These are phyloP conservation scores for Irpex lacteus DNA, from an alignment of 1,284 basidiomycete species.

Conservation along the genomic window DNA sequence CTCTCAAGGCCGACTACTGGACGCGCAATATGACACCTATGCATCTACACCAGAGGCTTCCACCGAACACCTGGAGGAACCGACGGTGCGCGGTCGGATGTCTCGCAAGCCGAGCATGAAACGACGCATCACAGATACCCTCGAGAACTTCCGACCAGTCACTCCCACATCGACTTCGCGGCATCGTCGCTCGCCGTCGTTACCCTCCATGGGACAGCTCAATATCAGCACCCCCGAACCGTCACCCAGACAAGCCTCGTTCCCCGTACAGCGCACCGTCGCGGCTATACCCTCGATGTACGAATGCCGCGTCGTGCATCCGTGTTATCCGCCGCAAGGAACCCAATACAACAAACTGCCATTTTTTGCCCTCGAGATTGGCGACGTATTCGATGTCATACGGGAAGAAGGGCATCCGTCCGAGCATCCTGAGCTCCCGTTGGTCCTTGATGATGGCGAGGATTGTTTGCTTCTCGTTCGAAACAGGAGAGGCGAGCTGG, in stretches of 20 bases:
- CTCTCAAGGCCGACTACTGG: constrained; percentile 32
- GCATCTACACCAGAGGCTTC: not conserved
- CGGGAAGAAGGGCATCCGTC: constrained; percentile 76
- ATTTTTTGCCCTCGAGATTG: constrained; percentile 64
- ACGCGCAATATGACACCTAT: constrained; percentile 8
- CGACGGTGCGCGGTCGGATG: constrained; percentile 38
- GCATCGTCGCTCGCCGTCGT: constrained; percentile 26
- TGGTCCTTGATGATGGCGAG: constrained; percentile 77
- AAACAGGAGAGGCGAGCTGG: constrained; percentile 51
- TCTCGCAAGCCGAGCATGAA: constrained; percentile 45
- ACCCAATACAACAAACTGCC: constrained; percentile 70
- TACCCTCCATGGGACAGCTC: constrained; percentile 17
- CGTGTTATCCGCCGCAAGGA: constrained; percentile 57
- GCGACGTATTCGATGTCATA: constrained; percentile 63
- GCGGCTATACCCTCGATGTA: constrained; percentile 47
- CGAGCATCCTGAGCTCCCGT: constrained; percentile 62
- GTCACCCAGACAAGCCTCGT: constrained; percentile 20
- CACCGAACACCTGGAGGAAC: constrained; percentile 19
- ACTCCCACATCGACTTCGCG: constrained; percentile 20
- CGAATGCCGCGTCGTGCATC: constrained; percentile 61
- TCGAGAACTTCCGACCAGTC: constrained; percentile 25
- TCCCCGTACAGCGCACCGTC: constrained; percentile 24
- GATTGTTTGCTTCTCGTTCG: constrained; percentile 70
- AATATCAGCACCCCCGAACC: constrained; percentile 16
- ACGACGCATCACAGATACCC: constrained; percentile 43